Evolutionary conservation across 192 early-diverging fungal genomes (phyloP), one percentile per base, ranked within the genome.

Genomic region (Lunasporangiospora selenospora): DNA sequence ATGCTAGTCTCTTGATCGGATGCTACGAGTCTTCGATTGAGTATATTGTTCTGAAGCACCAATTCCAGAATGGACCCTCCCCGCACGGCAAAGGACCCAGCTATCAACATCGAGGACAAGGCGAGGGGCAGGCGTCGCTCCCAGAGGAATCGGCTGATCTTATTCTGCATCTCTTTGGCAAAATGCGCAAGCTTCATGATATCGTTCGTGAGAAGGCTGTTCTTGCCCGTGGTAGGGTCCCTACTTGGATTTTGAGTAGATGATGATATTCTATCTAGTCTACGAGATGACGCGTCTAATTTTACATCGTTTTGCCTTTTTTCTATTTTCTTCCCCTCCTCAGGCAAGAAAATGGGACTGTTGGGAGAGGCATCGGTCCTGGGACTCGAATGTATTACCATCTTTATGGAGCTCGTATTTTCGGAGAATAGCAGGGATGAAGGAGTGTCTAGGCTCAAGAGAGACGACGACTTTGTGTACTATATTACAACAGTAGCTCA

Each of bases 1-100:
- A 76, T 7, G 79, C 82, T 2, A 57, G 54, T 0, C 38, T 90
- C 18, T 63, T 89, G 6, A 53, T 83, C 29, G 88, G 88, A 15
- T 78, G 79, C 23, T 79, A 85, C 45, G 90, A 92, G 37, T 82
- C 83, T 51, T 55, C 70, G 4, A 37, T 83, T 1, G 77, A 77
- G 27, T 75, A 81, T n/a, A 21, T 59, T 16, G 50, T 64, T 27
- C 48, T 73, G 43, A 73, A 26, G 26, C 60, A 53, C 12, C 37
- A 41, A 5, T 19, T 31, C 10, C 41, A 44, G 10, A 8, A 1
- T 12, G 53, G 13, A 21, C 53, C 55, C 23, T 23, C 26, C 13
- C 6, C 53, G 2, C 37, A 62, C 26, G 69, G 69, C 19, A 73
- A 73, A 37, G 27, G 40, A 13, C 48, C 49, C 23, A 47, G 21